Evolutionary conservation across 2,329 filamentous ascomycete species (phyloP).

Genomic region (Colletotrichum sublineola): DNA sequence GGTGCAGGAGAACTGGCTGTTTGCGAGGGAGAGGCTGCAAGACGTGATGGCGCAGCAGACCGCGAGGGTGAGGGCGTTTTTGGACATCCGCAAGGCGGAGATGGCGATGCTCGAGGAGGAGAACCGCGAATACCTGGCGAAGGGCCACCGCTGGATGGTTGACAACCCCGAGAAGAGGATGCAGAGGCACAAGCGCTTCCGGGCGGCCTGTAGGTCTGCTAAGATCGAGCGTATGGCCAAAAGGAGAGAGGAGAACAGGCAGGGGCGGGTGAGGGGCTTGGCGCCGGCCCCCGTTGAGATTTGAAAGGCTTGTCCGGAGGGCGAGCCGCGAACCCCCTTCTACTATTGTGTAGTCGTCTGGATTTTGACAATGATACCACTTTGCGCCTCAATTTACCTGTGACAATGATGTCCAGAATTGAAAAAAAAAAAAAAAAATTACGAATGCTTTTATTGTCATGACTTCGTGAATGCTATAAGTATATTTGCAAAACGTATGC

Average conservation of each 20-base stretch:
- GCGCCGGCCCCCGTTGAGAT: slow-evolving; percentile 10
- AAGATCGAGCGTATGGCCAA: neutral
- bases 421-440: neutral
- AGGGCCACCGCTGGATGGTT: slow-evolving; percentile 41
- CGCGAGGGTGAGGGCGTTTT: slow-evolving; percentile 57
- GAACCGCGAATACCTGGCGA: slow-evolving; percentile 44
- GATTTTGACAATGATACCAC: slow-evolving; percentile 9
- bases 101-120: slow-evolving; percentile 50
- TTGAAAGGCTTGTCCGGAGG: neutral
- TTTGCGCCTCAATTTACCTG: neutral
- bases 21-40: slow-evolving; percentile 47
- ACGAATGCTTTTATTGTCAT: slow-evolving; percentile 2
- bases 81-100: slow-evolving; percentile 57
- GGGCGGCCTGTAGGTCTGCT: neutral
- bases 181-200: slow-evolving; percentile 11
- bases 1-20: slow-evolving; percentile 7
- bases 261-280: slow-evolving; percentile 7
- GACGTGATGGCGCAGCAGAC: slow-evolving; percentile 54
- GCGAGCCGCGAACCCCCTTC: neutral
- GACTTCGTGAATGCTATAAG: neutral
- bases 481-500: neutral
- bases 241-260: neutral
- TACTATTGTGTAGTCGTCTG: neutral
- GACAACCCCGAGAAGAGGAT: slow-evolving; percentile 26
- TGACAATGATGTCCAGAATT: too few relatives aligned